A percentile compares a stretch with the other conserved stretches of the same genome.
Conservation (phyloP, 148 eudicot species). For the Rhododendron kiyosumense region DNA sequence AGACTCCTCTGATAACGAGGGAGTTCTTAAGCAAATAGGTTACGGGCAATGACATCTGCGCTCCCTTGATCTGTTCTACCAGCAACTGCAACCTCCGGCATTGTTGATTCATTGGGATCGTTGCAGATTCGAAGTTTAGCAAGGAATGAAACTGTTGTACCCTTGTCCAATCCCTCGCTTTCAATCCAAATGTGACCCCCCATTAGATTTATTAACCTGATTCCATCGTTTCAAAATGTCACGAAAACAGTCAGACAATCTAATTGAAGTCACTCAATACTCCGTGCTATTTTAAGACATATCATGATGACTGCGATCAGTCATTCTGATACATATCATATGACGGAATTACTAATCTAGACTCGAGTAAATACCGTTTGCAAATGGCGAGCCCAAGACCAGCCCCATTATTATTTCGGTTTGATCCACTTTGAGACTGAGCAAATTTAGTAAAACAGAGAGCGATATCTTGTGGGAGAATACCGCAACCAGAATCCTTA, state of each 20-base stretch:
- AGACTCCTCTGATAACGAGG: conserved; percentile 25
- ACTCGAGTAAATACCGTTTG: conserved; percentile 46
- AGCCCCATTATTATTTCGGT: conserved; percentile 36
- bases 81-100: conserved; percentile 12
- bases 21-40: conserved; percentile 13
- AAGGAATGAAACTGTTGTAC: conserved; percentile 47
- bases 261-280: background rate
- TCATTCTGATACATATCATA: background rate
- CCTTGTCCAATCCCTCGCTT: conserved; percentile 67
- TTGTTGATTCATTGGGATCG: conserved; percentile 21
- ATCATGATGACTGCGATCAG: background rate
- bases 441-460: conserved; percentile 67
- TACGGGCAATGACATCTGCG: conserved; percentile 23
- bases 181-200: conserved; percentile 78
- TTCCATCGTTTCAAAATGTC: background rate
- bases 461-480: conserved; percentile 66
- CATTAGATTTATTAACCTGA: conserved; percentile 69
- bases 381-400: conserved; percentile 96
- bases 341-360: background rate
- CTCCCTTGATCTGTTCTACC: conserved; percentile 30
- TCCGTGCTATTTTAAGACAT: background rate
- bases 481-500: conserved; percentile 87
- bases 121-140: conserved; percentile 43
- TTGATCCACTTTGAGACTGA: conserved; percentile 35
- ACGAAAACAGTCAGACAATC: background rate